Conservation (phyloP, 148 eudicot genomes). For the Agrostemma githago region DNA sequence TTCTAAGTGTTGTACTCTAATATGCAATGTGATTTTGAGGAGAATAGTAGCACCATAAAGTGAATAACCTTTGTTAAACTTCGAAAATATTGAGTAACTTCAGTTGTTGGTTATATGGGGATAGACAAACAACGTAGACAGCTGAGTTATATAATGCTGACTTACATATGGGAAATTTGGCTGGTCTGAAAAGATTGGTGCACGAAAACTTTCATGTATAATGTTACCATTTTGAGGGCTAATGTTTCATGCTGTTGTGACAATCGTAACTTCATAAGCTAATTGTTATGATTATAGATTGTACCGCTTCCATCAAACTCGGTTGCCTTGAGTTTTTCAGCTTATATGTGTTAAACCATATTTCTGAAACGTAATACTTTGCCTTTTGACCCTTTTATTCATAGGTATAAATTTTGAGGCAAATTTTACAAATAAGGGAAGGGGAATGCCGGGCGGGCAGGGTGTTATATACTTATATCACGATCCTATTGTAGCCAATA, state of each 20-base stretch:
- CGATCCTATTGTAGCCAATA: background rate
- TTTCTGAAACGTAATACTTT: background rate
- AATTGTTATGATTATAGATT: background rate
- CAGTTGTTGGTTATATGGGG: background rate
- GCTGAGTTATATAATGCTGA: background rate
- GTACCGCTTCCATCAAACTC: background rate
- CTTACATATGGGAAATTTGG: background rate
- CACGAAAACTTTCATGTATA: background rate
- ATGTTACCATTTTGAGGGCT: background rate
- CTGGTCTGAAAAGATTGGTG: background rate
- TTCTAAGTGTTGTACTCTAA: background rate
- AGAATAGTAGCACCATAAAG: background rate
- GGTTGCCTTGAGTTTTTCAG: background rate
- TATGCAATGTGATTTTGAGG: too few species aligned
- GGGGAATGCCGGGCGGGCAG: background rate
- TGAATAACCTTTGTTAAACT: background rate
- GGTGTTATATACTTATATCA: background rate
- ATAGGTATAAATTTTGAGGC: background rate
- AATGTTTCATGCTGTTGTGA: background rate
- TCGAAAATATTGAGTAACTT: background rate
- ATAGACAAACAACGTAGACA: background rate
- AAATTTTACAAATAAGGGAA: background rate
- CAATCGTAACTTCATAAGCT: background rate
- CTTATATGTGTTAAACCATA: constrained; percentile 8
- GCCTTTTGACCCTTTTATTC: background rate